Conservation (phyloP, 192 early-diverging fungal genomes). For the Gamsiella multidivaricata region DNA sequence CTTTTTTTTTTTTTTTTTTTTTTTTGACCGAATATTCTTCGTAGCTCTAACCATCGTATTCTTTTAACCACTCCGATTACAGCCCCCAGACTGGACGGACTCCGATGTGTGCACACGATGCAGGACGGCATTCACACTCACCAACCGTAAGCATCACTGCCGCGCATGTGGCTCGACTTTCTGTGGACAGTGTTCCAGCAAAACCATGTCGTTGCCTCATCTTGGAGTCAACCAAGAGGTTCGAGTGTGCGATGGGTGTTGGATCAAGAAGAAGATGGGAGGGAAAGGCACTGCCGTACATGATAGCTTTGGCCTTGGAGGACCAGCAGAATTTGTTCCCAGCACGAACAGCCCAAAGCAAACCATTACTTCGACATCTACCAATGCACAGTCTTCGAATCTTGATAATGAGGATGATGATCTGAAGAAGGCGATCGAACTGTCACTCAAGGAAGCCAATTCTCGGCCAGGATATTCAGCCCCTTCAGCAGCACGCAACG, state of each 20-base stretch:
- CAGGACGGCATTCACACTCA: constrained; percentile 90
- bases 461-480: constrained; percentile 61
- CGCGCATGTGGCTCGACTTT: constrained; percentile 96
- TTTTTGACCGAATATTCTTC: neutral
- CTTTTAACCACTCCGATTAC: constrained; percentile 4
- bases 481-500: constrained; percentile 20
- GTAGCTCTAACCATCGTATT: no score
- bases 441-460: constrained; percentile 84
- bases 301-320: constrained; percentile 32
- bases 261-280: constrained; percentile 68
- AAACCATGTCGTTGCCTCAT: constrained; percentile 83
- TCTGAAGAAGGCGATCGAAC: constrained; percentile 90
- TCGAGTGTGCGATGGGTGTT: constrained; percentile 96
- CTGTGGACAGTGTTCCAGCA: constrained; percentile 93
- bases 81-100: constrained; percentile 98
- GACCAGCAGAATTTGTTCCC: constrained; percentile 56
- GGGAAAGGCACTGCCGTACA: constrained; percentile 24
- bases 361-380: constrained; percentile 29
- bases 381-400: constrained; percentile 2
- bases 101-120: constrained; percentile 95
- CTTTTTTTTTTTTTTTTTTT: no score
- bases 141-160: constrained; percentile 99
- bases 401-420: constrained; percentile 84
- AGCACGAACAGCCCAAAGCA: constrained; percentile 34
- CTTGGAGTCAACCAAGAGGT: constrained; percentile 91